Base-by-base conservation (phyloP, 179 eudicot species). In the Carnegiea gigantea region DNA sequence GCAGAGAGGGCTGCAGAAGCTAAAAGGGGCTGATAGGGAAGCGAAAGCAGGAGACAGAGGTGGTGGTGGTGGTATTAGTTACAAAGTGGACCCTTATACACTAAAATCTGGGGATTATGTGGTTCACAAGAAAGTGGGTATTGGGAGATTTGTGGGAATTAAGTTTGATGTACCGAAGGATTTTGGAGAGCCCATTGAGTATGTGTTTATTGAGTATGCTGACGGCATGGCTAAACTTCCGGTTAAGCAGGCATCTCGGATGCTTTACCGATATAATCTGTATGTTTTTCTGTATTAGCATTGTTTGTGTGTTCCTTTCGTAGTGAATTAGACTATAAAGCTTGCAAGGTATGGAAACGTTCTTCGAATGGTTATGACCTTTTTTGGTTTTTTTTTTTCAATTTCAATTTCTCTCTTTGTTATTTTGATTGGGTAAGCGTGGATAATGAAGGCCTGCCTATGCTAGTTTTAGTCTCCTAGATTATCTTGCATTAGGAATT, bases 141-240 rank as follows among this genome's bases (percentile, higher is more conserved):
- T 95, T 74, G 99, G 99, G 26, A 85, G 95, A 70, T 95, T 95
- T 88, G 93, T 91, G 23, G 93, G 95, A 64, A 92, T 95, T 81
- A 93, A 92, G 76, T 90, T 81, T 79, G 97, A 94, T 80, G 84
- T 86, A 13, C 82, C 89, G 24, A 91, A 89, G 78, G 88, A 81
- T 54, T 85, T 86, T 9, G 57, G 85, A 0, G 82, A 81, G 65
- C 91, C 94, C 0, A 87, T 89, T 90, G 99, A 95, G 87, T 94
- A 89, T 84, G 97, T 93, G 38, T 95, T 92, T 64, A 95, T 95
- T 77, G 98, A 95, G 94, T 95, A 90, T 83, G 93, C 94, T 71
- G 99, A 95, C 88, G 98, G 95, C 30, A 92, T 95, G 97, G 99
- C 99, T 68, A 95, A 93, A 85, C 93, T 95, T 38, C 99, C 99